These are phyloP conservation scores for Pseudocercospora vitis DNA, from an alignment of 2,329 filamentous ascomycete genomes.

Conservation along the genomic window DNA sequence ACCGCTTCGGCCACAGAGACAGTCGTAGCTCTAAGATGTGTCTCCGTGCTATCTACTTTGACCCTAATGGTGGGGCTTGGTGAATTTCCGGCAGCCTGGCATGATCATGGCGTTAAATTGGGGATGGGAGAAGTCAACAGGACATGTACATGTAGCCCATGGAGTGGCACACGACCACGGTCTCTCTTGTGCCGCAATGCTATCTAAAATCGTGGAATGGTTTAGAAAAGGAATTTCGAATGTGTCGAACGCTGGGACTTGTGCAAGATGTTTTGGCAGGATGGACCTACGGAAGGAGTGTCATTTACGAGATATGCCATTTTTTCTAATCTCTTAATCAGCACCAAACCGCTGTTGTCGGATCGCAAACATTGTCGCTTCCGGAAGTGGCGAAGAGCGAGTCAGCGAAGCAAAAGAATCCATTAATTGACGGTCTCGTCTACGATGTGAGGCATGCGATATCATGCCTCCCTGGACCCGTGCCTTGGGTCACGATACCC, in stretches of 20 bases:
- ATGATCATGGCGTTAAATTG: neutral
- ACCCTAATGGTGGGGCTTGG: no score
- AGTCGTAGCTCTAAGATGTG: no score
- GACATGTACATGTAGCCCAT: conserved; percentile 1
- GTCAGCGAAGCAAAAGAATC: no score
- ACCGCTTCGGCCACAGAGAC: no score
- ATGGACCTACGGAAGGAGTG: neutral
- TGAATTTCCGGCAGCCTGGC: neutral
- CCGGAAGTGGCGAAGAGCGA: no score
- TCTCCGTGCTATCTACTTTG: no score
- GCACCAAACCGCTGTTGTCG: no score
- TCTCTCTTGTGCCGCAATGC: neutral
- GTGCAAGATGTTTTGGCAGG: neutral
- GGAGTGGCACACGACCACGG: neutral
- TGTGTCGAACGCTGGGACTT: neutral
- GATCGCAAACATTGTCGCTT: no score
- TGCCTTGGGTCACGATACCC: no score
- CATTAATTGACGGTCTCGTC: no score
- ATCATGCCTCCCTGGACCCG: no score
- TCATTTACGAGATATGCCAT: neutral
- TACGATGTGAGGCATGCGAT: no score
- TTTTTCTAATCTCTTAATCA: neutral
- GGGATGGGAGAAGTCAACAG: neutral
- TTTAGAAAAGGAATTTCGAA: neutral
- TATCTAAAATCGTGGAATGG: neutral